These are phyloP conservation scores for Sicyos baderoa DNA, from an alignment of 306 rosid species.

Conservation along the genomic window DNA sequence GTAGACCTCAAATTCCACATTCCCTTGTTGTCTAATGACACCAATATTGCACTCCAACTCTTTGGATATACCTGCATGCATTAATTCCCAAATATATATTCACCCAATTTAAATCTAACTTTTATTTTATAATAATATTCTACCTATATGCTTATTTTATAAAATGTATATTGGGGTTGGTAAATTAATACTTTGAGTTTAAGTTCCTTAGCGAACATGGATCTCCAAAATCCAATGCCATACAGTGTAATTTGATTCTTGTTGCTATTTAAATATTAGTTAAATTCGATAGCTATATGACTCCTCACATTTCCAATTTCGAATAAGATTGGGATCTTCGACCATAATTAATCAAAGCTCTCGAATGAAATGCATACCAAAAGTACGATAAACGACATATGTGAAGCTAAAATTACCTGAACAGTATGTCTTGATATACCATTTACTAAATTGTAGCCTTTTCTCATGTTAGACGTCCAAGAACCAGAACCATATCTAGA, in stretches of 20 bases:
- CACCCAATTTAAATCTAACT: no score
- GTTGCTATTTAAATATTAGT: no score
- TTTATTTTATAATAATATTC: no score
- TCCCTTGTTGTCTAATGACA: conserved; percentile 84
- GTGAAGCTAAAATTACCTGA: conserved; percentile 34
- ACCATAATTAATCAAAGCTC: neutral
- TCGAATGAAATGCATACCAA: neutral
- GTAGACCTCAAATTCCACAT: conserved; percentile 92
- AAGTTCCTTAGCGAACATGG: no score
- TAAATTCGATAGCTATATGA: no score
- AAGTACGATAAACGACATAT: neutral
- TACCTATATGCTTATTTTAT: no score
- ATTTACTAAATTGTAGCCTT: conserved; percentile 55
- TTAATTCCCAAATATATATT: neutral
- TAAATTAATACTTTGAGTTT: no score
- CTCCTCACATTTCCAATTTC: no score
- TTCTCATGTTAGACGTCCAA: conserved; percentile 38
- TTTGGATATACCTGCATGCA: conserved; percentile 75
- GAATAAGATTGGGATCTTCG: no score
- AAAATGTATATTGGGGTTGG: no score
- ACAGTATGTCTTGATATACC: conserved; percentile 56
- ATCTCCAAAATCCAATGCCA: no score
- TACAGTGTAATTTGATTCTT: no score
- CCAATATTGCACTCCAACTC: conserved; percentile 52
- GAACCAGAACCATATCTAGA: conserved; percentile 49